Base-by-base conservation (phyloP, 1,139 yeast species). In the Saccharomyces pastorianus region DNA sequence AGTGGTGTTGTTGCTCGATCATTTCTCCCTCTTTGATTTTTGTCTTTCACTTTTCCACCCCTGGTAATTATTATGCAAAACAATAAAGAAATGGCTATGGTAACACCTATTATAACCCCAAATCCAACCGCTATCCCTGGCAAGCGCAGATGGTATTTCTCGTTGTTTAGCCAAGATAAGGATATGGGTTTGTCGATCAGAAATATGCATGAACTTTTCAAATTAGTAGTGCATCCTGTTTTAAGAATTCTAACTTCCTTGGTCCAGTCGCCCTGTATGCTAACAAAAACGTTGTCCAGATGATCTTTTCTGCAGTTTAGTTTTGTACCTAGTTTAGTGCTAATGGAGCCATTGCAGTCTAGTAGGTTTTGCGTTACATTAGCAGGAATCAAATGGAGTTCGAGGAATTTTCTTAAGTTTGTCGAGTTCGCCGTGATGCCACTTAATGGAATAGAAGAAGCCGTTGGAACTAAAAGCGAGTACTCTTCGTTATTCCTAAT, bases 381-480 rank as follows among this genome's bases (percentile, higher is more conserved):
- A 51, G 79, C 77, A 1, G 89, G 88, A 3, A 91, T 73, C 41
- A 89, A 72, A 65, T 93, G 98, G 55, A 88, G 72, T 53, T 79
- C 78, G 38, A 89, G 71, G 56, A 89, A 79, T 14, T 79, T 74
- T 46, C 76, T 76, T 41, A 91, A 69, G 49, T 69, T 70, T 0
- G 78, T 65, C 9, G 65, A 56, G 63, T 49, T 74, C 25, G 54
- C 57, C 56, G 48, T 59, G 26, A 56, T 63, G 5, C 59, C 65
- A 52, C 56, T 66, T 56, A 75, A 75, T 14, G 64, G 61, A 56
- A 89, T 67, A 0, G 90, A 82, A 26, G 78, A 77, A 6, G 82
- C 73, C 0, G 84, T 76, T 0, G 98, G 98, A 0, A 90, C 80
- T 28, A 93, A 70, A n/a, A 91, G 69, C 0, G 97, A 87, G 63